These are phyloP conservation scores for Mycena sanguinolenta DNA, from an alignment of 768 basidiomycete species.

Conservation along the genomic window DNA sequence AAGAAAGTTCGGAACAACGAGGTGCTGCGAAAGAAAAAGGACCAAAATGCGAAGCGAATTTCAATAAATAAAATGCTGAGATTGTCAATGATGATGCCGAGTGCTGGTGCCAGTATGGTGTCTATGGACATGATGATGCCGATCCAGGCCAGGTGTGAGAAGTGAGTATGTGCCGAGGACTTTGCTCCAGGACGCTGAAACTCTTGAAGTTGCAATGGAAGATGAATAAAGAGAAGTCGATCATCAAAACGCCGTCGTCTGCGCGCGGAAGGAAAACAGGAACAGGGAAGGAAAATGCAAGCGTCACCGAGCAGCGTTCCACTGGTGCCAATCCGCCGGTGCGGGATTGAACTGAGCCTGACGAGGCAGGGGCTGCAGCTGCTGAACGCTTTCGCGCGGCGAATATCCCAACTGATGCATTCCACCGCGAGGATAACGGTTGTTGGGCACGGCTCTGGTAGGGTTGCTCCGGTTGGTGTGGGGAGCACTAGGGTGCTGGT, in stretches of 20 bases:
- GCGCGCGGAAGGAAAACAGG: constrained; percentile 27
- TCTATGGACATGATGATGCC: constrained; percentile 22
- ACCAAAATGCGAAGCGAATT: background rate
- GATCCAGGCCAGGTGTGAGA: constrained; percentile 21
- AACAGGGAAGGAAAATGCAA: constrained; percentile 25
- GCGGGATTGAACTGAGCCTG: constrained; percentile 37
- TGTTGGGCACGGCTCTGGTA: constrained; percentile 39
- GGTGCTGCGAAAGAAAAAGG: background rate
- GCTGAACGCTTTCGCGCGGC: constrained; percentile 33
- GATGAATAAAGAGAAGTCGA: constrained; percentile 30
- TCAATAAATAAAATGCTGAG: constrained; percentile 23
- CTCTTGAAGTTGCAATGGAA: constrained; percentile 23
- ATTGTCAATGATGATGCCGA: constrained; percentile 10
- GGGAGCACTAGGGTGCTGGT: constrained; percentile 38
- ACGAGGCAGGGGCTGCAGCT: constrained; percentile 33
- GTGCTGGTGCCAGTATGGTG: constrained; percentile 13
- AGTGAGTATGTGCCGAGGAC: constrained; percentile 11
- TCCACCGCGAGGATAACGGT: constrained; percentile 44
- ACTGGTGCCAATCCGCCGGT: constrained; percentile 50
- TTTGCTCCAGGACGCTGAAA: constrained; percentile 30
- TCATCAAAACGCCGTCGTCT: constrained; percentile 17
- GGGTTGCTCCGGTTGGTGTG: constrained; percentile 41
- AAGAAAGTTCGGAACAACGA: background rate
- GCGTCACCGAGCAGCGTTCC: constrained; percentile 45
- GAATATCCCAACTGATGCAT: constrained; percentile 41